Conservation (phyloP, 2,329 filamentous ascomycete genomes). For the Alternaria sp. region DNA sequence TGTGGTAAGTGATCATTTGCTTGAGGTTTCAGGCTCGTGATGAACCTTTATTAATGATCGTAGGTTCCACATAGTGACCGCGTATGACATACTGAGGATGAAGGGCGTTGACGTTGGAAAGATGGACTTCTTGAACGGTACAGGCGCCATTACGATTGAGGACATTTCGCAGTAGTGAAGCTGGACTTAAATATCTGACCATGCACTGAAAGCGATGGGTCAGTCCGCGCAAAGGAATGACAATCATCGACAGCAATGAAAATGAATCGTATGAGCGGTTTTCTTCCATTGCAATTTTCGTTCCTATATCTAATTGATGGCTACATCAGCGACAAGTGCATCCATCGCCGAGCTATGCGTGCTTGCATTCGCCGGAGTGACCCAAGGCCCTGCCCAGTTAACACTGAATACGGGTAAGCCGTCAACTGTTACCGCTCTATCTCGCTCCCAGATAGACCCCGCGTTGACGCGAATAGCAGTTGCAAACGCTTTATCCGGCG, state of each 20-base stretch:
- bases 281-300: not conserved
- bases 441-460: constrained; percentile 67
- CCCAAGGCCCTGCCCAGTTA: constrained; percentile 69
- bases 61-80: constrained; percentile 65
- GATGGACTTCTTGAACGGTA: constrained; percentile 58
- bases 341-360: constrained; percentile 72
- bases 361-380: constrained; percentile 58
- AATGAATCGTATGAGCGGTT: not conserved
- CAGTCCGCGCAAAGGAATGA: fast-evolving
- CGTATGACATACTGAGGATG: constrained; percentile 66
- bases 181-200: not conserved
- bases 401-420: constrained; percentile 57
- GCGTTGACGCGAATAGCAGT: constrained; percentile 67
- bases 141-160: not conserved
- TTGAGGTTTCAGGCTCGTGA: not conserved
- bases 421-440: constrained; percentile 55
- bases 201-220: not conserved
- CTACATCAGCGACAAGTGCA: constrained; percentile 61
- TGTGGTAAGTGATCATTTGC: constrained; percentile 49
- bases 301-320: not conserved
- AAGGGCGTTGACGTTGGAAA: constrained; percentile 69
- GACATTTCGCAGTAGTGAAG: not conserved
- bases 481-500: constrained; percentile 58
- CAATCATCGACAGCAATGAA: not conserved
- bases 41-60: not conserved